Conservation (phyloP, 2,329 filamentous ascomycete genomes). For the Eurotiales sp. region DNA sequence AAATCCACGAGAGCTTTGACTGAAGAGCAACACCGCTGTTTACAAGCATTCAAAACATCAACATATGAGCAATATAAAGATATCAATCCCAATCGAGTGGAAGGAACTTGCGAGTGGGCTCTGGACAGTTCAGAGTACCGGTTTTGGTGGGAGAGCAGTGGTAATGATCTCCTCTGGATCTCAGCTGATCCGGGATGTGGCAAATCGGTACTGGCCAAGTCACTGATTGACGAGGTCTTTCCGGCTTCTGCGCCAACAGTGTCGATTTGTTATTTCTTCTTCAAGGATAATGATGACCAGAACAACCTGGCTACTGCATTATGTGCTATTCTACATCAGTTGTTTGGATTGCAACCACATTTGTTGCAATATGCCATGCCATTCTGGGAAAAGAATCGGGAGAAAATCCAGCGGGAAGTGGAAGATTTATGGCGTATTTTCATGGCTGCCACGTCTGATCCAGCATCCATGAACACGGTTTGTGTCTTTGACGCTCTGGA, state of each 20-base stretch:
- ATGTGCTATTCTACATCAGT: conserved; percentile 36
- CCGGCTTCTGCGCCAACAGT: conserved; percentile 14
- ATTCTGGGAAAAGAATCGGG: background rate
- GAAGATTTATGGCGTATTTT: conserved; percentile 32
- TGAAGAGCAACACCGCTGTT: background rate
- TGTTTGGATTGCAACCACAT: conserved; percentile 38
- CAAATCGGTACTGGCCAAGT: conserved; percentile 42
- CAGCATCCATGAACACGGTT: conserved; percentile 23
- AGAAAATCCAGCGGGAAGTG: conserved; percentile 15
- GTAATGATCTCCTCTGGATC: conserved; percentile 30
- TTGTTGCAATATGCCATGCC: conserved; percentile 27
- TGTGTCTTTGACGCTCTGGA: conserved; percentile 43
- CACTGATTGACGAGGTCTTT: conserved; percentile 28
- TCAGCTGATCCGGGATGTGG: conserved; percentile 45
- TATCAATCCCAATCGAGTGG: conserved; percentile 14
- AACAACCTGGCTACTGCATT: conserved; percentile 32
- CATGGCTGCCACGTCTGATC: conserved; percentile 13
- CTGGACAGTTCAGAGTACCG: conserved; percentile 14
- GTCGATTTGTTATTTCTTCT: conserved; percentile 44
- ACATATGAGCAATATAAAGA: conserved; percentile 20
- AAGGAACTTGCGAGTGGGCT: conserved; percentile 22
- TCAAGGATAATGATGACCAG: conserved; percentile 40
- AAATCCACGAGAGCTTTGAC: conserved; percentile 14
- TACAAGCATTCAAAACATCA: conserved; percentile 13
- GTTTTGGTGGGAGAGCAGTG: conserved; percentile 18